Evolutionary conservation across 2,329 filamentous ascomycete genomes (phyloP), one percentile per base, ranked within the genome.

Genomic region (Beauveria rudraprayagi): DNA sequence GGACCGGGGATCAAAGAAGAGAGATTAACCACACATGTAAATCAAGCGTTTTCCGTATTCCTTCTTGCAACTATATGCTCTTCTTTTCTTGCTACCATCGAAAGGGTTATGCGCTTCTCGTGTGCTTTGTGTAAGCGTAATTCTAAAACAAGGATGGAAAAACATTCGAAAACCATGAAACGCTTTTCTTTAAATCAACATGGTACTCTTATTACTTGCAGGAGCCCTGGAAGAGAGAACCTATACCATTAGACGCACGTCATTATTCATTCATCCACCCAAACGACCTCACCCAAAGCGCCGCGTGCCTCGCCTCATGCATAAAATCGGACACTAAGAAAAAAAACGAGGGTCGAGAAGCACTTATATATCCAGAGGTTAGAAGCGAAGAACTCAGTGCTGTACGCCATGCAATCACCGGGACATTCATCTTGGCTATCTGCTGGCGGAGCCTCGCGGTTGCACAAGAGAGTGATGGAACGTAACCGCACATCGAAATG

Each of bases 1-100:
- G 28, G 62, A 66, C 43, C 65, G 64, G 53, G 66, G 66, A 61
- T 64, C 66, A 47, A 76, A 76, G 65, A 81, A 80, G 69, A 69
- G 69, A 64, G 73, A 75, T 17, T 71, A 64, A 44, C 16, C 16
- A 16, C 19, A 24, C 11, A 9, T 43, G 4, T 9, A 43, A 52
- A 19, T 37, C 34, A 30, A 19, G 34, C 26, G 19, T 9, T 7
- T 56, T 16, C 16, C 9, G 9, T 51, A n/a, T 3, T 9, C 9
- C 17, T 56, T 46, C 8, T 37, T 30, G 26, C 46, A 22, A 28
- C 34, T 19, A n/a, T 55, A 19, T 17, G 17, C 10, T 17, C 6
- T 40, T 11, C 8, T 7, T 40, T 6, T 55, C 52, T 44, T 47
- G 34, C 5, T 26, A 37, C 28, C 7, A 24, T 11, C 44, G 44